These are phyloP conservation scores for Anethum foeniculum DNA, from an alignment of 140 eudicot genomes.

Conservation along the genomic window DNA sequence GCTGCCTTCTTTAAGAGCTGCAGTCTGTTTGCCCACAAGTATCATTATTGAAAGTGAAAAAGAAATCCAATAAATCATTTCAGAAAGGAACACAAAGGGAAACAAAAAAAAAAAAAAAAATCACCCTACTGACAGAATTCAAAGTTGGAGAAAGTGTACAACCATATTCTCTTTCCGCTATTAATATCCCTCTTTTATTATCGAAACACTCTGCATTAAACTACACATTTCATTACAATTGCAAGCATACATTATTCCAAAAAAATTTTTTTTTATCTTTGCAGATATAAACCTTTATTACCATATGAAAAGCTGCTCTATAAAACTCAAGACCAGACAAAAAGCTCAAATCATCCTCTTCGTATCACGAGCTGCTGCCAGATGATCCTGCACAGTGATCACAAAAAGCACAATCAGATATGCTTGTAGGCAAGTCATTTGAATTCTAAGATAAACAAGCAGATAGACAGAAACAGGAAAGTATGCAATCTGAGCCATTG, in stretches of 20 bases:
- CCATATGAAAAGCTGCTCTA: background rate
- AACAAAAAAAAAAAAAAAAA: background rate
- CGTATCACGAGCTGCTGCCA: slow-evolving; percentile 86
- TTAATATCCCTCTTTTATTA: background rate
- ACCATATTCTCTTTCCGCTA: background rate
- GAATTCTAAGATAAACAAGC: background rate
- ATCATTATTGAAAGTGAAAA: background rate
- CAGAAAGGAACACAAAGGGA: background rate
- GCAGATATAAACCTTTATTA: background rate
- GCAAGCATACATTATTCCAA: slow-evolving; percentile 2
- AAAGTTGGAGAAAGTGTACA: background rate
- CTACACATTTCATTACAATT: background rate
- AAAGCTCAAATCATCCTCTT: slow-evolving; percentile 41
- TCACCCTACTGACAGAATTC: background rate
- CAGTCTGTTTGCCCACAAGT: background rate
- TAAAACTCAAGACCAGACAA: background rate
- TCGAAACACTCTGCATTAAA: background rate
- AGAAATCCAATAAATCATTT: background rate
- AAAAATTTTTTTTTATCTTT: background rate
- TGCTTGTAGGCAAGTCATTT: background rate
- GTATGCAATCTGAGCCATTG: background rate
- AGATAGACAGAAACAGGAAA: background rate
- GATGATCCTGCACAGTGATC: slow-evolving; percentile 71
- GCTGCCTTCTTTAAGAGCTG: background rate
- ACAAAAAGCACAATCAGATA: slow-evolving; percentile 1